Evolutionary conservation across 805 yeast species (phyloP), one percentile per base, ranked within the genome.

Genomic region (Candida namnaoensis): DNA sequence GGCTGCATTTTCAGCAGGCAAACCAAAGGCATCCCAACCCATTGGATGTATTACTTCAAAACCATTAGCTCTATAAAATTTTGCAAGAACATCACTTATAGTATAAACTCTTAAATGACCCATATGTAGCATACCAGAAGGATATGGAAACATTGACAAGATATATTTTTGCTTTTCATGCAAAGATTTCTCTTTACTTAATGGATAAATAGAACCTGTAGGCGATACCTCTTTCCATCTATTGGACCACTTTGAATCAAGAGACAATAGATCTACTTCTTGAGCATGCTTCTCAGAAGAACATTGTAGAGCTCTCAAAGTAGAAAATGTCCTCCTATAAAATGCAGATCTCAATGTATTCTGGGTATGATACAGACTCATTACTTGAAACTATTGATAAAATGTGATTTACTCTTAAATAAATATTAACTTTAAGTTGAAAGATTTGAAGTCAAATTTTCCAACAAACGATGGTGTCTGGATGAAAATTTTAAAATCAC

Each of bases 1-100:
- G 0, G 99, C 99, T 0, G 99, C 99, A 60, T 93, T 93, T 58
- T 93, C 99, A 1, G 99, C 99, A 0, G 99, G 99, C 26, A 93
- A 68, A 1, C 99, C 99, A 69, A 93, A 93, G 0, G 98, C 95
- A 67, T 93, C 99, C 97, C 97, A 93, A 0, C 99, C 99, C 95
- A 93, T 90, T 0, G 98, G 97, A 57, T 93, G 96, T 2, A 91
- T 69, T 12, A 91, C 96, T 34, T 79, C 65, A 50, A 71, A 74
- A 1, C 96, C 96, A 39, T 73, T 75, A 62, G 86, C 72, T 47
- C 93, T 68, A 48, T 86, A 75, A 59, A 75, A 91, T 48, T 98
- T 68, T 1, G 95, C 74, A 34, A 93, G 57, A 3, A 80, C 82
- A 60, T 93, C 99, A 51, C 90, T 79, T 28, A 93, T 88, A 1